Conservation (phyloP, 306 rosid species). For the Senna siamea region DNA sequence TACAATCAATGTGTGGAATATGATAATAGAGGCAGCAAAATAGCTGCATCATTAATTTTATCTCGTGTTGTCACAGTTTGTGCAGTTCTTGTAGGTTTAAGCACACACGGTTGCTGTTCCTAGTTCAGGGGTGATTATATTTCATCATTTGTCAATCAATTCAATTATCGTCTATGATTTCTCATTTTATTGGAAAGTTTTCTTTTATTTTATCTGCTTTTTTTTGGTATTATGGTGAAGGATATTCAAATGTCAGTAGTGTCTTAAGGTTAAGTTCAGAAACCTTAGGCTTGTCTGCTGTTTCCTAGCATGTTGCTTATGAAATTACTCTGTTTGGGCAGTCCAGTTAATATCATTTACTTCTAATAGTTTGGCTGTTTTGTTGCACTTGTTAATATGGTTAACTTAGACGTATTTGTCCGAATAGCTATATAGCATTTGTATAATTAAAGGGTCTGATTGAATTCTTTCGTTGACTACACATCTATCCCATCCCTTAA, state of each 20-base stretch:
- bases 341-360: background rate
- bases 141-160: constrained; percentile 26
- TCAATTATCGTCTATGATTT: constrained; percentile 30
- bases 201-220: background rate
- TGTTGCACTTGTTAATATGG: background rate
- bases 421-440: no score
- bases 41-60: constrained; percentile 33
- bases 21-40: constrained; percentile 38
- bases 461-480: no score
- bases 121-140: constrained; percentile 41
- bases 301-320: background rate
- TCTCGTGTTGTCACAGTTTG: constrained; percentile 34
- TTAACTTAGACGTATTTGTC: no score
- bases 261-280: background rate
- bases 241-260: background rate
- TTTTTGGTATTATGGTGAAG: background rate
- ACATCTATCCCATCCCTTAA: no score
- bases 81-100: constrained; percentile 36
- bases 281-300: background rate
- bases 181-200: background rate
- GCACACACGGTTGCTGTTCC: constrained; percentile 32
- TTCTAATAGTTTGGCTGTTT: background rate
- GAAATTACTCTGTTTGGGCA: background rate
- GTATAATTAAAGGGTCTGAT: no score
- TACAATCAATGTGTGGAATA: constrained; percentile 22